Evolutionary conservation across 768 basidiomycete genomes (phyloP).

Genomic region (Russula foetens): DNA sequence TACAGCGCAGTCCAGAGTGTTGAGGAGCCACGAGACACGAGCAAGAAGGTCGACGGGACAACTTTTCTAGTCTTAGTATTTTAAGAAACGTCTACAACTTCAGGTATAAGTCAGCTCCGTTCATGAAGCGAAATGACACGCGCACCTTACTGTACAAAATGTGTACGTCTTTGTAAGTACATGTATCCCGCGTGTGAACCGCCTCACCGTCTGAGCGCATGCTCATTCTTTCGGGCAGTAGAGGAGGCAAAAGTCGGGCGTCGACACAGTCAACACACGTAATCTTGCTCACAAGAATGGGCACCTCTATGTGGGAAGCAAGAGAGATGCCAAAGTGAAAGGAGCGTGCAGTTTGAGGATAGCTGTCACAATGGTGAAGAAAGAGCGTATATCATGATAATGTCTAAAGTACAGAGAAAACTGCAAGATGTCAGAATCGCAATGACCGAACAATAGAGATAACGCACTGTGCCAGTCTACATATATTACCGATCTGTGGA

Average conservation of each 20-base stretch:
- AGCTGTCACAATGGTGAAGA: background rate
- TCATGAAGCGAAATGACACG: background rate
- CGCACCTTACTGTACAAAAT: constrained; percentile 10
- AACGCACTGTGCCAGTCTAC: constrained; percentile 32
- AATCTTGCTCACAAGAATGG: constrained; percentile 83
- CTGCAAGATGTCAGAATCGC: constrained; percentile 19
- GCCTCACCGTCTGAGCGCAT: constrained; percentile 27
- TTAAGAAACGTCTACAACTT: background rate
- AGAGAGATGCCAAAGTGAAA: constrained; percentile 83
- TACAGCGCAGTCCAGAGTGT: constrained; percentile 91
- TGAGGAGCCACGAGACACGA: constrained; percentile 51
- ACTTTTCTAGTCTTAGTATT: background rate
- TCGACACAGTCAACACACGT: constrained; percentile 7
- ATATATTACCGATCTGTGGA: constrained; percentile 19
- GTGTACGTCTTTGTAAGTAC: background rate
- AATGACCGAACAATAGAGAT: constrained; percentile 15
- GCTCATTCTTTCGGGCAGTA: constrained; percentile 24
- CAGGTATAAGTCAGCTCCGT: background rate
- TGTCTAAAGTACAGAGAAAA: constrained; percentile 31
- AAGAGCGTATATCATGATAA: constrained; percentile 24
- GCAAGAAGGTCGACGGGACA: background rate
- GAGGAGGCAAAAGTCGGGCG: constrained; percentile 34
- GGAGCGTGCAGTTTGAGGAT: constrained; percentile 35
- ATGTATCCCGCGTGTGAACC: constrained; percentile 51
- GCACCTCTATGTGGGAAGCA: constrained; percentile 54